These are phyloP conservation scores for Penicillium sp. DNA, from an alignment of 2,329 filamentous ascomycete genomes.

Conservation along the genomic window DNA sequence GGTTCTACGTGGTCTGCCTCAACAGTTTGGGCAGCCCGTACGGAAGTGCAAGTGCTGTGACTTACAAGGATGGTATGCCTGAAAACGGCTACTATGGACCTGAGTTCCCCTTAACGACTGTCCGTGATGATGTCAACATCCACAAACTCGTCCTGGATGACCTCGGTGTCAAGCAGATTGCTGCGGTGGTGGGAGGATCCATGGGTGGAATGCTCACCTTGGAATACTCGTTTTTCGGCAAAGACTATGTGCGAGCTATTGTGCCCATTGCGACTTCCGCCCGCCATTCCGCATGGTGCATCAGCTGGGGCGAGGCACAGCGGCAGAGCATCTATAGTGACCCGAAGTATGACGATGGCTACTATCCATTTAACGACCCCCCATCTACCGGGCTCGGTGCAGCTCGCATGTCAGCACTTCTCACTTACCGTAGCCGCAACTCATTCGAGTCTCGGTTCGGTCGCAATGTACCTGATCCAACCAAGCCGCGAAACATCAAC, in stretches of 20 bases:
- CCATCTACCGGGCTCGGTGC: constrained; percentile 84
- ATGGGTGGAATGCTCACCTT: constrained; percentile 60
- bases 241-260: constrained; percentile 53
- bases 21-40: constrained; percentile 57
- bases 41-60: constrained; percentile 58
- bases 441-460: constrained; percentile 96
- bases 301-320: constrained; percentile 59
- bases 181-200: constrained; percentile 55
- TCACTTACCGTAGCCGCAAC: constrained; percentile 94
- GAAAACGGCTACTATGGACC: constrained; percentile 79
- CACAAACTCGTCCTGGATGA: constrained; percentile 56
- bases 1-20: constrained; percentile 54
- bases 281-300: constrained; percentile 58
- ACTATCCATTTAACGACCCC: constrained; percentile 84
- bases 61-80: constrained; percentile 76
- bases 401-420: constrained; percentile 90
- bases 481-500: constrained; percentile 78
- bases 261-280: constrained; percentile 57
- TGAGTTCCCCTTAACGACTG: constrained; percentile 92
- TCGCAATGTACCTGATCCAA: constrained; percentile 83
- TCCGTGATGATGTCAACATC: constrained; percentile 85
- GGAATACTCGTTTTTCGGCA: constrained; percentile 69
- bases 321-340: constrained; percentile 82
- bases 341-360: constrained; percentile 96
- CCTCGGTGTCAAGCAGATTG: constrained; percentile 53